These are phyloP conservation scores for Parafenestella ontariensis DNA, from an alignment of 2,329 filamentous ascomycete species.

Conservation along the genomic window DNA sequence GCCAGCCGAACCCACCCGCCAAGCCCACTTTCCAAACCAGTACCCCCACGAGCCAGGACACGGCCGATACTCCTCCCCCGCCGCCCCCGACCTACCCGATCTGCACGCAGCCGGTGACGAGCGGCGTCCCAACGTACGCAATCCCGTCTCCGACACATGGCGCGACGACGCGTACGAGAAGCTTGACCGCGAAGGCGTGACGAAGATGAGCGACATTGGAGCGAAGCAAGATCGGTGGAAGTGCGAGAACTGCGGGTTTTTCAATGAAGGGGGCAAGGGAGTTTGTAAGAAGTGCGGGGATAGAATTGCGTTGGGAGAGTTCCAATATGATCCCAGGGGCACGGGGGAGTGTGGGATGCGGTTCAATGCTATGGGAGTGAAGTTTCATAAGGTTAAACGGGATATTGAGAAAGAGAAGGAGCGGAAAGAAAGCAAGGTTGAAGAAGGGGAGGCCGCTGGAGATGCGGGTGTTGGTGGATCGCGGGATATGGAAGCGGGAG, in stretches of 20 bases:
- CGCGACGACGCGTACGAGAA: slow-evolving; percentile 9
- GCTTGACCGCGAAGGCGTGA: neutral
- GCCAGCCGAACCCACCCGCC: neutral
- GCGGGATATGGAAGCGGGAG: too few relatives aligned
- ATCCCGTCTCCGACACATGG: slow-evolving; percentile 12
- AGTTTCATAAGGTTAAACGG: neutral
- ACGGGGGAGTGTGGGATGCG: neutral
- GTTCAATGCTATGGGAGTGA: neutral
- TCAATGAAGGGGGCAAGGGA: neutral
- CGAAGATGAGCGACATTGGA: neutral
- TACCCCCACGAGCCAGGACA: slow-evolving; percentile 4
- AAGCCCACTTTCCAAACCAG: slow-evolving; percentile 4
- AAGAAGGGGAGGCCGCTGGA: too few relatives aligned
- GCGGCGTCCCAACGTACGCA: slow-evolving; percentile 4
- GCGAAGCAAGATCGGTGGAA: slow-evolving; percentile 5
- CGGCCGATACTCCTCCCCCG: slow-evolving; percentile 1
- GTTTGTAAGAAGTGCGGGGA: neutral
- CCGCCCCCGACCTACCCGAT: slow-evolving; percentile 1
- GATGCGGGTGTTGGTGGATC: too few relatives aligned
- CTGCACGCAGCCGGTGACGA: slow-evolving; percentile 1
- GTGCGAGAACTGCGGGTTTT: slow-evolving; percentile 9
- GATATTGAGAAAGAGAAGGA: neutral
- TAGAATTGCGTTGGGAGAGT: neutral
- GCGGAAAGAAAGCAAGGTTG: too few relatives aligned
- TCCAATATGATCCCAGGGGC: neutral